Base-by-base conservation (phyloP, 768 basidiomycete species). In the Phylloporus sp. region DNA sequence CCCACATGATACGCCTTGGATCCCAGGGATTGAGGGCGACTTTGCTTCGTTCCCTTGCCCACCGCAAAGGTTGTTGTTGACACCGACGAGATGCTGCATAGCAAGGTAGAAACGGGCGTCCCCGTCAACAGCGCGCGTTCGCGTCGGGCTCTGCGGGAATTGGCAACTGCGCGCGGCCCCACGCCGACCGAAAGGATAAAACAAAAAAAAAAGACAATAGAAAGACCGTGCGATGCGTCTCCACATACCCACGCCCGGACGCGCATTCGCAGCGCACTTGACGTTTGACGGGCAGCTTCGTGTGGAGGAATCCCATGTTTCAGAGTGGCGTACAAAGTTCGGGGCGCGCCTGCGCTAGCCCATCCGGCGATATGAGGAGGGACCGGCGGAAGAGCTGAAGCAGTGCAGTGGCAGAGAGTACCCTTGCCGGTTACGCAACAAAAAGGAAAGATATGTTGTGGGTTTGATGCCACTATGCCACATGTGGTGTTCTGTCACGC, bases 71-170 rank as follows among this genome's bases (percentile, higher is more conserved):
- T n/a, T n/a, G n/a, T n/a, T n/a, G n/a, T n/a, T n/a, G 27, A 18
- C 32, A 33, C 8, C n/a, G 6, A 38, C 15, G 35, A 42, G 34
- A 47, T 53, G 53, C 7, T 44, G 21, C 29, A 40, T 28, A 37
- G 20, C 9, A n/a, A 18, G 43, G 43, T 39, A 29, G 22, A 43
- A 50, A 59, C 57, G 34, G n/a, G n/a, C n/a, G n/a, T n/a, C n/a
- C n/a, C n/a, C 14, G 20, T 42, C 51, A 32, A 37, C 34, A 5
- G 20, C 39, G 11, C 27, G n/a, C 36, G 29, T 28, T 31, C 15
- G 23, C 51, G 11, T 52, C 10, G 13, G 14, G 4, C 4, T 26
- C 27, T 14, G 14, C 15, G 9, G 29, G 4, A 9, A 5, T 22
- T n/a, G 20, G 38, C 32, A 40, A n/a, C n/a, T n/a, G n/a, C n/a